phyloP scores from a whole-genome alignment of 768 basidiomycete species.

The Gloeostereum incarnatum region DNA sequence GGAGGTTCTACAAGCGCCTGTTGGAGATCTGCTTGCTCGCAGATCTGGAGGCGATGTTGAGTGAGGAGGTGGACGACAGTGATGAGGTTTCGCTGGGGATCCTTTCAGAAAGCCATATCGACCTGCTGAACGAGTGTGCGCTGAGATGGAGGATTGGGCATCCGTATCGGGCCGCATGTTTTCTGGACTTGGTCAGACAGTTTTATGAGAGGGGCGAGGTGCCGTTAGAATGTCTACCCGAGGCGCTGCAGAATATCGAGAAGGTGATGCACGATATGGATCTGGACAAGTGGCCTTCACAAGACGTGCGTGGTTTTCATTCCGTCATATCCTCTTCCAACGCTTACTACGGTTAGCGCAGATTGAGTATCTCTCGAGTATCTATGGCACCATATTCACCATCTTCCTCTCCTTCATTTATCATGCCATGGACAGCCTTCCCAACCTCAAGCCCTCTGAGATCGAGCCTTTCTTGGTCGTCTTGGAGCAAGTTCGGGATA shows the following conservation, averaged over 20 bases:
- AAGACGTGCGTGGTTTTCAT: slow-evolving; percentile 56
- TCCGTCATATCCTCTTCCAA: slow-evolving; percentile 6
- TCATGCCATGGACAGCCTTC: slow-evolving; percentile 71
- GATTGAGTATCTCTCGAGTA: slow-evolving; percentile 59
- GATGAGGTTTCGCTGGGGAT: slow-evolving; percentile 95
- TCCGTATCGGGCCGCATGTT: slow-evolving; percentile 68
- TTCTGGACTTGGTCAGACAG: slow-evolving; percentile 77
- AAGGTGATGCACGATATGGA: slow-evolving; percentile 66
- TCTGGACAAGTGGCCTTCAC: slow-evolving; percentile 66
- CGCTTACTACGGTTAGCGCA: slow-evolving; percentile 18
- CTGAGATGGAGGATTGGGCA: slow-evolving; percentile 84
- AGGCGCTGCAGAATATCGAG: slow-evolving; percentile 68
- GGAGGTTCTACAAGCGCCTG: slow-evolving; percentile 76
- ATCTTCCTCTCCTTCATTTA: slow-evolving; percentile 81
- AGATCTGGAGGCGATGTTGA: slow-evolving; percentile 86
- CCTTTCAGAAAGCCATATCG: slow-evolving; percentile 67
- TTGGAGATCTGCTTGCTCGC: slow-evolving; percentile 74
- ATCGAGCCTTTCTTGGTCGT: slow-evolving; percentile 55
- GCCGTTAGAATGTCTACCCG: slow-evolving; percentile 90
- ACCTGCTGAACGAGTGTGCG: slow-evolving; percentile 82
- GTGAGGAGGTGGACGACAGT: slow-evolving; percentile 85
- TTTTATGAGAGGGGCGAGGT: slow-evolving; percentile 87
- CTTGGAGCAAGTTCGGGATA: slow-evolving; percentile 63
- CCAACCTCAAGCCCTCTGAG: slow-evolving; percentile 64
- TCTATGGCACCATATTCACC: slow-evolving; percentile 73